Evolutionary conservation across 1,284 basidiomycete species (phyloP).

Genomic region (Irpex sp.): DNA sequence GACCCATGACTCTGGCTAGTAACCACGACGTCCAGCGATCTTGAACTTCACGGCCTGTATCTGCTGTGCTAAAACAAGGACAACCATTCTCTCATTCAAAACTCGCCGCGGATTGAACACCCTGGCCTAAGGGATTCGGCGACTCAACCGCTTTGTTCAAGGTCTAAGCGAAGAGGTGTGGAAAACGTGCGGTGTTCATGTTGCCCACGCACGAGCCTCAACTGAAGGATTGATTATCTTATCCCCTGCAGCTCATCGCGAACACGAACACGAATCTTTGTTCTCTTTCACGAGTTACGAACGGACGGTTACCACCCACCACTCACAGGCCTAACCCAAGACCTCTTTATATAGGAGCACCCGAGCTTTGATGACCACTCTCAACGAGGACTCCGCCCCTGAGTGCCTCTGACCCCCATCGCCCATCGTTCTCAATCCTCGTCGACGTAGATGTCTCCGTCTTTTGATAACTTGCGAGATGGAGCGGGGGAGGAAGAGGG

Average conservation of each 20-base stretch:
- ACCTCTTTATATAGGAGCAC: neutral
- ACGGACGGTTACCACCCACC: neutral
- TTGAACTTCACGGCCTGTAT: neutral
- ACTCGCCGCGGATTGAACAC: too few relatives aligned
- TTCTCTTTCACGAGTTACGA: constrained; percentile 5
- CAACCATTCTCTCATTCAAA: too few relatives aligned
- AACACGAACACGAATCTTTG: neutral
- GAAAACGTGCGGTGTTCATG: constrained; percentile 14
- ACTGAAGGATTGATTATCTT: constrained; percentile 13
- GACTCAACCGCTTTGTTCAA: too few relatives aligned
- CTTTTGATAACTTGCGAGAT: neutral
- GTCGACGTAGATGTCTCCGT: constrained; percentile 4
- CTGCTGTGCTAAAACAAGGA: neutral
- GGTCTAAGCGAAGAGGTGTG: constrained; percentile 11
- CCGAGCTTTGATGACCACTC: constrained; percentile 11
- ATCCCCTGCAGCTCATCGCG: constrained; percentile 1
- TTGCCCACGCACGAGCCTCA: constrained; percentile 11
- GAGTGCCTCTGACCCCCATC: constrained; percentile 9
- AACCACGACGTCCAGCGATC: neutral
- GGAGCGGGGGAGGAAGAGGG: constrained; percentile 13
- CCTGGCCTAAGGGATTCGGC: neutral
- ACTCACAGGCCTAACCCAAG: neutral
- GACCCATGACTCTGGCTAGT: neutral
- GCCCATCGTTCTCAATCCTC: neutral
- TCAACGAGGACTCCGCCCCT: constrained; percentile 1